phyloP scores from a whole-genome alignment of 352 stramenopile genomes.

The Thraustotheca clavata region DNA sequence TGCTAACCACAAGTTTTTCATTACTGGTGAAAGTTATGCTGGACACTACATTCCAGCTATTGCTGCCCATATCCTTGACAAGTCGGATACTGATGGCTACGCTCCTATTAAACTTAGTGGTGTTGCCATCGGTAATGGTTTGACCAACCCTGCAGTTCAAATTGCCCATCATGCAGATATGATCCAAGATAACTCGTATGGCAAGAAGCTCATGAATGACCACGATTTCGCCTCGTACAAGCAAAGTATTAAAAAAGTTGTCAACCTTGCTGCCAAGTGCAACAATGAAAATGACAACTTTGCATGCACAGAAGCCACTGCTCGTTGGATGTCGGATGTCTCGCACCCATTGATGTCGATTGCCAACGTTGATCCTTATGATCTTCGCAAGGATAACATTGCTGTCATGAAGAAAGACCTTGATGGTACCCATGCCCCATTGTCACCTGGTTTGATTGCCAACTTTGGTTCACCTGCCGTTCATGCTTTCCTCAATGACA shows the following conservation, averaged over 20 bases:
- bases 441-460: slow-evolving; percentile 35
- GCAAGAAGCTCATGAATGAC: slow-evolving; percentile 44
- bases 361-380: slow-evolving; percentile 16
- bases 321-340: background rate
- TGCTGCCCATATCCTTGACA: slow-evolving; percentile 22
- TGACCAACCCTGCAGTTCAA: slow-evolving; percentile 31
- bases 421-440: background rate
- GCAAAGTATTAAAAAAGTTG: slow-evolving; percentile 2
- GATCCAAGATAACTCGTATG: slow-evolving; percentile 67
- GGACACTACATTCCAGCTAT: slow-evolving; percentile 29
- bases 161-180: slow-evolving; percentile 58
- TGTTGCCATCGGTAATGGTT: slow-evolving; percentile 53
- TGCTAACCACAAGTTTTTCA: slow-evolving; percentile 35
- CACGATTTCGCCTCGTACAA: slow-evolving; percentile 26
- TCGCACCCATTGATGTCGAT: slow-evolving; percentile 5
- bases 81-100: slow-evolving; percentile 29
- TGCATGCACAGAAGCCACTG: slow-evolving; percentile 18
- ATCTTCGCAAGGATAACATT: background rate
- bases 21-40: slow-evolving; percentile 30
- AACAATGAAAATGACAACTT: slow-evolving; percentile 2
- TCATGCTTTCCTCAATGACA: slow-evolving; percentile 57
- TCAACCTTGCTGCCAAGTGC: background rate
- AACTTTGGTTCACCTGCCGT: slow-evolving; percentile 52
- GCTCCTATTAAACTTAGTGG: slow-evolving; percentile 36
- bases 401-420: background rate